Conservation (phyloP, 441 rosid genomes). For the Aquilaria agallochum region DNA sequence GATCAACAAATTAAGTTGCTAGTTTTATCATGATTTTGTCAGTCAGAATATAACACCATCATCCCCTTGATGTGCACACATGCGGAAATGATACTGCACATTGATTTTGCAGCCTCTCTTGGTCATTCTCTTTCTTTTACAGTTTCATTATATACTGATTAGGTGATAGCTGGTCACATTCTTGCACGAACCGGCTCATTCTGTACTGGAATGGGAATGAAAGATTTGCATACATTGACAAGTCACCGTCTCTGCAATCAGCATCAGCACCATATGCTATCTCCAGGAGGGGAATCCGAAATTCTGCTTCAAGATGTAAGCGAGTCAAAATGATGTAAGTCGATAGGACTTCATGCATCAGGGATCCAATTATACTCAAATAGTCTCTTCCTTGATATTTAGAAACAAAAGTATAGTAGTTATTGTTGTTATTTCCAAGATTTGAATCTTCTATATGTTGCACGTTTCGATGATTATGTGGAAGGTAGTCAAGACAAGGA, state of each 20-base stretch:
- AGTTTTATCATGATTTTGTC: not conserved
- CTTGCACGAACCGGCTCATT: constrained; percentile 81
- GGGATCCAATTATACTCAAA: too few species aligned
- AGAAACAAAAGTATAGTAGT: too few species aligned
- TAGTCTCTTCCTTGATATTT: too few species aligned
- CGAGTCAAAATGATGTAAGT: constrained; percentile 59
- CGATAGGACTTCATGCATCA: not conserved
- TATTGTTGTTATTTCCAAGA: too few species aligned
- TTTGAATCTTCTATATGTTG: too few species aligned
- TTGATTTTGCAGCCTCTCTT: too few species aligned
- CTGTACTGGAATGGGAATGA: constrained; percentile 87
- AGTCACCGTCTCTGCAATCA: constrained; percentile 83
- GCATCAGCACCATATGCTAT: constrained; percentile 82
- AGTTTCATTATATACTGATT: constrained; percentile 16
- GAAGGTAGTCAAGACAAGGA: too few species aligned
- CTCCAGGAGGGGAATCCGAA: constrained; percentile 63
- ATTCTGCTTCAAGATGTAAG: constrained; percentile 53
- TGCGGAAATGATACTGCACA: too few species aligned
- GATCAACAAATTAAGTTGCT: constrained; percentile 1
- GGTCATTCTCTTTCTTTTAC: constrained; percentile 3
- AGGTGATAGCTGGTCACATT: constrained; percentile 99
- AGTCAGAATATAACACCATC: not conserved
- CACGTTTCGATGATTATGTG: too few species aligned
- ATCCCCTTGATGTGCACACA: too few species aligned
- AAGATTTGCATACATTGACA: constrained; percentile 71